phyloP scores from a whole-genome alignment of 371 early-diverging fungal species.

The Mortierella sp. region DNA sequence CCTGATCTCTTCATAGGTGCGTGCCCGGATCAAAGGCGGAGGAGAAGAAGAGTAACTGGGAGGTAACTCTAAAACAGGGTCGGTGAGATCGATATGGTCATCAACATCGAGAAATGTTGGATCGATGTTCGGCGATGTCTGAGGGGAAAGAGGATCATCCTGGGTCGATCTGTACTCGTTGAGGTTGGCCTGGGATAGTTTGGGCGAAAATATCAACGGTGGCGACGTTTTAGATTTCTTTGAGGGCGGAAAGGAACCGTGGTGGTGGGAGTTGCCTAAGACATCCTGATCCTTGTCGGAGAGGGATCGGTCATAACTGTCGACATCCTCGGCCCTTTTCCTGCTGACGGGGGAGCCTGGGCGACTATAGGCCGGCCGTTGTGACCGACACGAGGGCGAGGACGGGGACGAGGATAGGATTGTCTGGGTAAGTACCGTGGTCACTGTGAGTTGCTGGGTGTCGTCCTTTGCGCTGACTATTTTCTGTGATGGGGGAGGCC shows the following conservation, averaged over 20 bases:
- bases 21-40: slow-evolving; percentile 15
- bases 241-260: slow-evolving; percentile 32
- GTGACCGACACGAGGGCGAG: not conserved
- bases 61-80: slow-evolving; percentile 2
- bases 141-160: slow-evolving; percentile 35
- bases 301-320: not conserved
- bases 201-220: not conserved
- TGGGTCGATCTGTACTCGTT: slow-evolving; percentile 41
- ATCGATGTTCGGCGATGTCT: slow-evolving; percentile 37
- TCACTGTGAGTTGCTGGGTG: not conserved
- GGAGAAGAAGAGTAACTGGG: not conserved
- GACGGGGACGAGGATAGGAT: not conserved
- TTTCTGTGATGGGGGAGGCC: not conserved
- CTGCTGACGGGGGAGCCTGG: not conserved
- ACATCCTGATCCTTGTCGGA: not conserved
- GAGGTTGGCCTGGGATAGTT: slow-evolving; percentile 25
- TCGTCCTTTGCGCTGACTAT: not conserved
- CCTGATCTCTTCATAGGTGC: slow-evolving; percentile 42
- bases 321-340: not conserved
- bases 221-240: slow-evolving; percentile 49
- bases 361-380: not conserved
- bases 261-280: not conserved
- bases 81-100: no score
- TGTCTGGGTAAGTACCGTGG: not conserved
- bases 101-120: slow-evolving; percentile 10